Base-by-base conservation (phyloP, 495 filamentous ascomycete species). In the Penicillium maclennaniae region DNA sequence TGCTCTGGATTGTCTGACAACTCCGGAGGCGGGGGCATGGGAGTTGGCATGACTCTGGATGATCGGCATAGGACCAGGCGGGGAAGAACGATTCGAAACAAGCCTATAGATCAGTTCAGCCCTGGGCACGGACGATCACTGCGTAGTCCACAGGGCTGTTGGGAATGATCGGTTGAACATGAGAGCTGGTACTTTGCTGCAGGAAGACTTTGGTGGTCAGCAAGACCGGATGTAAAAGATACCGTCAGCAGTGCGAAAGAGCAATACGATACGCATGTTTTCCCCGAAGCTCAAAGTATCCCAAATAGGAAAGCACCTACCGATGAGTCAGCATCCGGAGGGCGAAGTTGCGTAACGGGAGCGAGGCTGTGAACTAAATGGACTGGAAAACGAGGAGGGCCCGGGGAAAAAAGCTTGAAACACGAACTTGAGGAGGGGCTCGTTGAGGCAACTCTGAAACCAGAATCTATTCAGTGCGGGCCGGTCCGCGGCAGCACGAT, bases 1-100 rank as follows among this genome's bases (percentile, higher is more conserved):
- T 92, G 87, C 56, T 96, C 91, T 31, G 84, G 79, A 51, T 79
- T 80, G 61, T 87, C 83, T 80, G 87, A 89, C 73, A 82, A 81
- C 40, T 79, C 68, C 9, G 91, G 87, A 14, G 90, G 81, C 14
- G 83, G 78, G 10, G 88, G 88, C 42, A 93, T 73, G 40, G 80
- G 70, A 47, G 67, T 62, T 25, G 59, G 54, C 44, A 67, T 60
- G 10, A 60, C 44, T 21, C 58, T 28, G 40, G 21, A 66, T 62
- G 51, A 70, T 66, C 73, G 59, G 66, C 61, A 54, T 75, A 62
- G 39, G 62, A 59, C 14, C 69, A 63, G 17, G 72, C 73, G 42
- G 66, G 70, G 73, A 46, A 77, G 57, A 31, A 68, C 66, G 49
- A 58, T 60, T 43, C 64, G 69, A 21, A 70, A 67, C 12, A 67